Evolutionary conservation across 352 stramenopile species (phyloP), one percentile per base, ranked within the genome.

Genomic region (Phytophthora cryptogea): DNA sequence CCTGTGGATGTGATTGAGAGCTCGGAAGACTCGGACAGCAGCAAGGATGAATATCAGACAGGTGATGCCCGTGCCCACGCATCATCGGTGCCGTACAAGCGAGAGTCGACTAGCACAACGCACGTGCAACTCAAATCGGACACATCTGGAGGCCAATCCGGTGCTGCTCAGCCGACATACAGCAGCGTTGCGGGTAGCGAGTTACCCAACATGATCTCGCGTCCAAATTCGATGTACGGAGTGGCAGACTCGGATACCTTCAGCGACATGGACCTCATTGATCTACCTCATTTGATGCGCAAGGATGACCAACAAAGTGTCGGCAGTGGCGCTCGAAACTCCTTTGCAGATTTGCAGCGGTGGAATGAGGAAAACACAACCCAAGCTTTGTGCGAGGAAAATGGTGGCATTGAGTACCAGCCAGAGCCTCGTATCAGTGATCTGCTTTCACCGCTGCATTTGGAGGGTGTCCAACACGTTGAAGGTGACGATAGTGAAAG

Each of bases 281-380:
- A 89, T 36, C 66, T 92, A 9, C 82, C 82, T 13, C 82, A 92
- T 28, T 58, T 92, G 39, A 88, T 92, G 78, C 76, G 74, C 40
- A 88, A 86, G 8, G 76, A 88, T 48, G 62, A 65, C n/a, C 35
- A 41, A 16, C 37, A 43, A 44, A 44, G 39, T 5, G 54, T 56
- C 4, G 68, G 71, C 16, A 68, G 41, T 23, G 51, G 48, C 5
- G 39, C 45, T 16, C 53, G 57, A 41, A 79, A 47, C 35, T 81
- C 72, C 11, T 78, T 82, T 58, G 66, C 75, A 4, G 63, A 84
- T 43, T 45, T 80, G 10, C 66, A 78, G 27, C 72, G 57, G 17
- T 84, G 72, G 72, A 48, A 66, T 7, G 54, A 71, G 49, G 56
- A 63, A 16, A 36, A 28, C 33, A 56, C 16, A 33, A 36, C 49